Conservation (phyloP, 805 yeast genomes). For the Blastobotrys peoriensis region DNA sequence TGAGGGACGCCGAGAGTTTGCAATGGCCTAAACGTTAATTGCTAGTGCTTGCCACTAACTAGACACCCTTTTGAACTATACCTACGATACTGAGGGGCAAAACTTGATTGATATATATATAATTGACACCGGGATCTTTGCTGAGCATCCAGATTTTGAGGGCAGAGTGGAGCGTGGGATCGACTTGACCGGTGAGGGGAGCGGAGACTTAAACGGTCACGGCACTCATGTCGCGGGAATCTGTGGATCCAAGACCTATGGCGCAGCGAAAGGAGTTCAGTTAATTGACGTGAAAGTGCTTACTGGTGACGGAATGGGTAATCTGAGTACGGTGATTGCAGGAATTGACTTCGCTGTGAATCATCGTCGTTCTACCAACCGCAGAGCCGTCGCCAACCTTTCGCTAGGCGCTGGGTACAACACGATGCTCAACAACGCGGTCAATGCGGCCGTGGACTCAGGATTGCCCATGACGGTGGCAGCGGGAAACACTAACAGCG, state of each 20-base stretch:
- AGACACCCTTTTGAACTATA: conserved; percentile 37
- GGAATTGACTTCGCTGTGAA: conserved; percentile 34
- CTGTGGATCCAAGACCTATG: conserved; percentile 71
- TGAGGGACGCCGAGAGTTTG: no score
- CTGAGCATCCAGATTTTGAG: conserved; percentile 39
- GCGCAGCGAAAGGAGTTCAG: conserved; percentile 68
- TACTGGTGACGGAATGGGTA: conserved; percentile 63
- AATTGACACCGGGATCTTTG: conserved; percentile 68
- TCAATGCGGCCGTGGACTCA: conserved; percentile 63
- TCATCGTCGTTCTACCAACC: conserved; percentile 16
- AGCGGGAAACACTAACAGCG: conserved; percentile 74
- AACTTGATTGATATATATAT: conserved; percentile 63
- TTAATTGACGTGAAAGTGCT: conserved; percentile 73
- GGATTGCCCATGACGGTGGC: conserved; percentile 57
- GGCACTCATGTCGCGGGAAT: conserved; percentile 93
- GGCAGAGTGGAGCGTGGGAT: conserved; percentile 38
- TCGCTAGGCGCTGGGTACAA: conserved; percentile 75
- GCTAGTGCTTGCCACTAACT: conserved; percentile 29
- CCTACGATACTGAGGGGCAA: conserved; percentile 38
- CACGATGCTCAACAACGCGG: conserved; percentile 62
- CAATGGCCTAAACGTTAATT: no score
- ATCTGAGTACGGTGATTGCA: conserved; percentile 31
- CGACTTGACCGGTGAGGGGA: conserved; percentile 41
- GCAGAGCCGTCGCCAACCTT: conserved; percentile 63
- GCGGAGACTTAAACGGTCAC: conserved; percentile 77